Evolutionary conservation across 2,329 filamentous ascomycete genomes (phyloP).

Genomic region (Colletotrichum orbiculare): DNA sequence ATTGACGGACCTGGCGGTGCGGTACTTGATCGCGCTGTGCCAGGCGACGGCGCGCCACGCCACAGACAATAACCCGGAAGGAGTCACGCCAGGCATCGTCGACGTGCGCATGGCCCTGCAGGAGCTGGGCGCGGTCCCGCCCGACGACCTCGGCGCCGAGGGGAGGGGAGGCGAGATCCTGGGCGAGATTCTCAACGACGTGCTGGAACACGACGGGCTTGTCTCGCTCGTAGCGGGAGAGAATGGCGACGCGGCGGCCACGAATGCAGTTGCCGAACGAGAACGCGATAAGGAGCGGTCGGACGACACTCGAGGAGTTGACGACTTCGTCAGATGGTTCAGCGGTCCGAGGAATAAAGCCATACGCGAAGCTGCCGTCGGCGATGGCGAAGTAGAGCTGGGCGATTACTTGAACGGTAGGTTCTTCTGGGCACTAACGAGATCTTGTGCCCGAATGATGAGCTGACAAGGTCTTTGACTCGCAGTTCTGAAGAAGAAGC

Average conservation of each 20-base stretch:
- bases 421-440: conserved; percentile 38
- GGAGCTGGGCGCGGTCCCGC: conserved; percentile 79
- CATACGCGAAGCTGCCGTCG: conserved; percentile 82
- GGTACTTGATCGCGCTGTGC: conserved; percentile 82
- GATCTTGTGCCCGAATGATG: background rate
- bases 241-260: conserved; percentile 14
- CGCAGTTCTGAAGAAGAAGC: conserved; percentile 86
- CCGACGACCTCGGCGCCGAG: conserved; percentile 74
- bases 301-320: conserved; percentile 77
- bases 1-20: conserved; percentile 85
- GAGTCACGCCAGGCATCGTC: conserved; percentile 70
- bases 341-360: conserved; percentile 79
- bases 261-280: conserved; percentile 16
- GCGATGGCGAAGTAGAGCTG: conserved; percentile 72
- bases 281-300: conserved; percentile 21
- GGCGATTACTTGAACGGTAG: conserved; percentile 77
- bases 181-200: conserved; percentile 79
- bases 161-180: conserved; percentile 47
- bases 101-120: conserved; percentile 89
- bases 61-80: conserved; percentile 72
- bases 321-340: conserved; percentile 84
- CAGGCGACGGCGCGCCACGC: conserved; percentile 78
- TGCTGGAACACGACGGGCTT: conserved; percentile 74
- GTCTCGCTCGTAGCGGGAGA: conserved; percentile 75
- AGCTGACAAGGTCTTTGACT: background rate